Base-by-base conservation (phyloP, 1,284 basidiomycete species). In the Amylostereum areolatum region DNA sequence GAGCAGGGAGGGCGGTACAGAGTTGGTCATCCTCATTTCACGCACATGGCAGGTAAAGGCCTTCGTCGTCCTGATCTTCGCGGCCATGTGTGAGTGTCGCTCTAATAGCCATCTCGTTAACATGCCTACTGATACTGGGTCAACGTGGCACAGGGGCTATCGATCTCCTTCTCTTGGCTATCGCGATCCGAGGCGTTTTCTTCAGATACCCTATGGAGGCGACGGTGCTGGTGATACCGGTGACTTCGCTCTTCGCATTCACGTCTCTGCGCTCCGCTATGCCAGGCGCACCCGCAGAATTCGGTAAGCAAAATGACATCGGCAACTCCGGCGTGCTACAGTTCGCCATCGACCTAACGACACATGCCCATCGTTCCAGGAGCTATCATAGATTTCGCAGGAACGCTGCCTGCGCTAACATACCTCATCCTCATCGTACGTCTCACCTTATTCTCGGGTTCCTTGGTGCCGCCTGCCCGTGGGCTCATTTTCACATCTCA, bases 171-270 rank as follows among this genome's bases (percentile, higher is more conserved):
- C 34, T 51, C 27, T n/a, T 43, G 6, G 34, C 27, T 8, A 32
- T 43, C 11, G 30, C 31, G 24, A 34, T 51, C 10, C 39, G 40
- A 24, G 40, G 24, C 29, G 29, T 47, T 2, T 25, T 52, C 24
- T 43, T 49, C 3, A 25, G 48, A 28, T 30, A n/a, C 9, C 34
- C 9, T 24, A n/a, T 35, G 33, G n/a, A 27, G 3, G 28, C 27
- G 8, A 24, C 11, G 7, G 24, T 49, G 3, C 46, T 52, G 7
- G 40, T 47, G 3, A 9, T 51, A 4, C 45, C 52, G 4, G 40
- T 53, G 3, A 44, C 52, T 25, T 33, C 50, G 5, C 43, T 54
- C 12, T 54, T 52, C 43, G 52, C 51, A 10, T 54, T 54, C 43
- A 49, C 47, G 11, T 11, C 9, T 3, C 33, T 53, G 31, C 29